phyloP scores from a whole-genome alignment of 192 early-diverging fungal genomes.

The Coemansia sp. region DNA sequence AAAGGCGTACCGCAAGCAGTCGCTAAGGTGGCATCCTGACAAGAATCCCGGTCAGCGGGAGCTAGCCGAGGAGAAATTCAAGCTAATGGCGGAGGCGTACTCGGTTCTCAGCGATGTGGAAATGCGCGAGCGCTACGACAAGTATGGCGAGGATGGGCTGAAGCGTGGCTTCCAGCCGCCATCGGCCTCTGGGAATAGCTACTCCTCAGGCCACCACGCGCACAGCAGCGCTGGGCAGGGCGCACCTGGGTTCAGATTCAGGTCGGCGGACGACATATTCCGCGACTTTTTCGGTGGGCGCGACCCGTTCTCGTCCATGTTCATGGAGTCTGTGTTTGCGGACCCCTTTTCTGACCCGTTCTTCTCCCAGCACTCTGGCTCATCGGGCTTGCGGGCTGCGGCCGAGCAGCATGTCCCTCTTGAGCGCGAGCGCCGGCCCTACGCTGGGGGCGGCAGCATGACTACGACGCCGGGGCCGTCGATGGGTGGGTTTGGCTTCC shows the following conservation, averaged over 20 bases:
- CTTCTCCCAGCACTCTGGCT: constrained; percentile 27
- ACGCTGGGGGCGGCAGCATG: constrained; percentile 13
- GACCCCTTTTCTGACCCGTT: constrained; percentile 43
- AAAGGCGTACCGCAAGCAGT: constrained; percentile 69
- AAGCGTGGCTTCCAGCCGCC: constrained; percentile 36
- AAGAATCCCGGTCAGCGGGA: constrained; percentile 53
- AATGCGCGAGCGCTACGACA: constrained; percentile 39
- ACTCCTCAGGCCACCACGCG: constrained; percentile 9
- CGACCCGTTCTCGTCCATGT: constrained; percentile 48
- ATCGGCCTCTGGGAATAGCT: not conserved
- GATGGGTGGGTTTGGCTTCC: constrained; percentile 21
- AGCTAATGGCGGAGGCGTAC: constrained; percentile 53
- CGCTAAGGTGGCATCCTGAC: constrained; percentile 74
- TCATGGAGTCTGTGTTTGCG: constrained; percentile 30
- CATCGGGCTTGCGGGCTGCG: constrained; percentile 15
- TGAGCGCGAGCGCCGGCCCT: constrained; percentile 46
- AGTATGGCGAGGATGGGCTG: constrained; percentile 45
- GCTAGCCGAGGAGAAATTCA: constrained; percentile 50
- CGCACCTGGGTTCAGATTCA: constrained; percentile 26
- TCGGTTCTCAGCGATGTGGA: constrained; percentile 51
- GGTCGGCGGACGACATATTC: constrained; percentile 47
- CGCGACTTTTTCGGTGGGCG: constrained; percentile 51
- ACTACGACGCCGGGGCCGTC: not conserved
- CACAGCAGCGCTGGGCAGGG: not conserved
- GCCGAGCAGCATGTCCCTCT: constrained; percentile 8